Percentiles rank a stretch among this genome's conserved stretches.
Evolutionary conservation across 148 eudicot species (phyloP).

Genomic region (Camellia granthamiana): DNA sequence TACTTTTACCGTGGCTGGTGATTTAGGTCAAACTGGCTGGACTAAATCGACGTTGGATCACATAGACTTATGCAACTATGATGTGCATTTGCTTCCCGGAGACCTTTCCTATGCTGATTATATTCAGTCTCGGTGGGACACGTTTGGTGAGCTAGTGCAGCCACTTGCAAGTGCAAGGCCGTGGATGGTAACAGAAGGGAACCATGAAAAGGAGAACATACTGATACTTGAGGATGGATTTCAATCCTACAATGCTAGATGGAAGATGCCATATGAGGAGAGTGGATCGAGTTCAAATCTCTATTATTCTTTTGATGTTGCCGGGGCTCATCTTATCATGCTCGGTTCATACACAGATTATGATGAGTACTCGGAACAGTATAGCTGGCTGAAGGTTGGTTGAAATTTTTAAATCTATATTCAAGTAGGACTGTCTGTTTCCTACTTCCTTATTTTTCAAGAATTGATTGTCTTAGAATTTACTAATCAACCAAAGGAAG

Average conservation of each 20-base stretch:
- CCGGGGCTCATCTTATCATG: constrained; percentile 82
- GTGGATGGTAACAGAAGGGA: constrained; percentile 99
- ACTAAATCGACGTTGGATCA: constrained; percentile 86
- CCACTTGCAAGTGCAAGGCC: constrained; percentile 94
- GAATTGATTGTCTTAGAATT: not conserved
- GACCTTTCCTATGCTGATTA: constrained; percentile 94
- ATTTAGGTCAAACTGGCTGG: constrained; percentile 97
- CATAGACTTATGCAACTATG: constrained; percentile 73
- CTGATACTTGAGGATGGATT: constrained; percentile 59
- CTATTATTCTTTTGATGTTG: constrained; percentile 92
- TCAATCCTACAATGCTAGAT: constrained; percentile 79
- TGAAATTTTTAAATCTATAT: not conserved
- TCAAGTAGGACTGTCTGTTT: not conserved
- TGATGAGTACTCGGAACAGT: constrained; percentile 82
- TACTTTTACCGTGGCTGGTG: constrained; percentile 90
- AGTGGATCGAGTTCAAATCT: constrained; percentile 90
- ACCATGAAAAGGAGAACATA: constrained; percentile 85
- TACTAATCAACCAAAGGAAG: not conserved
- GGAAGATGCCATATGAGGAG: constrained; percentile 97
- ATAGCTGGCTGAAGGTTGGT: constrained; percentile 83
- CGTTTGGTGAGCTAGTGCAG: constrained; percentile 83
- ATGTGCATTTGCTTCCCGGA: constrained; percentile 84
- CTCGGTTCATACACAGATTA: constrained; percentile 91
- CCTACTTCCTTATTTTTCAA: not conserved
- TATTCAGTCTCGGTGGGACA: constrained; percentile 78